Conservation (phyloP, 257 asterid species). For the Anisodus tanguticus region DNA sequence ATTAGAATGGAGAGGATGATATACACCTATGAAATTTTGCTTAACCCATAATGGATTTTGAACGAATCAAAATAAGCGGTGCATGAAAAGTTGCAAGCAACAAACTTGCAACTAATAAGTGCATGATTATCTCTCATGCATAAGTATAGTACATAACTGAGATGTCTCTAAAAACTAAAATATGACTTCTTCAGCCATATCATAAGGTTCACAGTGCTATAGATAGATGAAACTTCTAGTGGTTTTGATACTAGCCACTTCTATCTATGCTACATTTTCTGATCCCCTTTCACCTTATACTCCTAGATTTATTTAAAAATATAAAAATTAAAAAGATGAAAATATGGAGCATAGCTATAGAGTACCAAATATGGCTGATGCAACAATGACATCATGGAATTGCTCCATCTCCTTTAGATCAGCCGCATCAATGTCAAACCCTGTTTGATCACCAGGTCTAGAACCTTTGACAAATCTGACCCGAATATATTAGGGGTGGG, state of each 20-base stretch:
- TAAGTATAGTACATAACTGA: background rate
- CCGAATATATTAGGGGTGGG: slow-evolving; percentile 26
- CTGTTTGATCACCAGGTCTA: slow-evolving; percentile 82
- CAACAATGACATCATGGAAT: slow-evolving; percentile 84
- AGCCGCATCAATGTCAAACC: slow-evolving; percentile 78
- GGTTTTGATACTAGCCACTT: slow-evolving; percentile 1
- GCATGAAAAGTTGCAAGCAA: background rate
- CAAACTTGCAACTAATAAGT: background rate
- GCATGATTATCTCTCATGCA: background rate
- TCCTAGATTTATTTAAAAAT: background rate
- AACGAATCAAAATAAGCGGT: background rate
- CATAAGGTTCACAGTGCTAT: background rate
- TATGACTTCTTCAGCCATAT: background rate
- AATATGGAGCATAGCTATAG: slow-evolving; percentile 38
- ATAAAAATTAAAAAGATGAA: background rate
- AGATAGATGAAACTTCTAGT: background rate
- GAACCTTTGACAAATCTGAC: slow-evolving; percentile 89
- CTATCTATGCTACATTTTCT: slow-evolving; percentile 1
- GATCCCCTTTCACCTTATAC: background rate
- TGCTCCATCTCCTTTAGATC: slow-evolving; percentile 75
- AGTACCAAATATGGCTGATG: slow-evolving; percentile 97
- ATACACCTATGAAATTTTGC: background rate
- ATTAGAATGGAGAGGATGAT: background rate
- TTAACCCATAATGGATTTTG: background rate
- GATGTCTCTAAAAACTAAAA: background rate